phyloP scores from a whole-genome alignment of 768 basidiomycete genomes.

The Clathrus columnatus region DNA sequence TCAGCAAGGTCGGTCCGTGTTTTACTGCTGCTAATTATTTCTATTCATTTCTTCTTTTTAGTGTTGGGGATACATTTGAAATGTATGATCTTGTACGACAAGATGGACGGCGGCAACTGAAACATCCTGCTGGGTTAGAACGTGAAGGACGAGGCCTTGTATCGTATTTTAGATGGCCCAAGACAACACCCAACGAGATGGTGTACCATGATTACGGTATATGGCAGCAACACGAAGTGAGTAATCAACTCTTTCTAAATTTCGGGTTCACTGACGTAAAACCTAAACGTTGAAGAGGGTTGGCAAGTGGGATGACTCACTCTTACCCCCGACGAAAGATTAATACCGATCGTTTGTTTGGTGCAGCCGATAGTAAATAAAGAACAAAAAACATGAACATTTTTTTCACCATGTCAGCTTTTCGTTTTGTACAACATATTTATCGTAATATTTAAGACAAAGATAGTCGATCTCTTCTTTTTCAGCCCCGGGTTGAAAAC shows the following conservation, averaged over 20 bases:
- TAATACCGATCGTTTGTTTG: too few relatives aligned
- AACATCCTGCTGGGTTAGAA: not conserved
- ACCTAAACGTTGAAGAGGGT: not conserved
- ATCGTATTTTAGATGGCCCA: not conserved
- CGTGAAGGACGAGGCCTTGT: not conserved
- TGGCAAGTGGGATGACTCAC: not conserved
- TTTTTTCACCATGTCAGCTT: too few relatives aligned
- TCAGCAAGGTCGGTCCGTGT: not conserved
- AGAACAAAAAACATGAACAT: not conserved
- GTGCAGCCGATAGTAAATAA: too few relatives aligned
- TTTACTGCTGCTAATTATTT: not conserved
- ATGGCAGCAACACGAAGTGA: not conserved
- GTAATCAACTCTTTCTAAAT: too few relatives aligned
- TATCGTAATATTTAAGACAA: not conserved
- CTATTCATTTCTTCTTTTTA: not conserved
- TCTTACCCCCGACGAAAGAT: not conserved
- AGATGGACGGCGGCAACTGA: not conserved
- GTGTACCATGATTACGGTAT: not conserved
- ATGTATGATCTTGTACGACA: not conserved
- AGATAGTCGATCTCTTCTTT: not conserved
- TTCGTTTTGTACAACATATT: not conserved
- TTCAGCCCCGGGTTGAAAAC: not conserved
- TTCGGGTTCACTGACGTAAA: not conserved
- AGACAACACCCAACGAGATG: not conserved
- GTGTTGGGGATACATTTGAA: not conserved